phyloP scores from a whole-genome alignment of 345 rosid genomes.

The Erucastrum elatum region DNA sequence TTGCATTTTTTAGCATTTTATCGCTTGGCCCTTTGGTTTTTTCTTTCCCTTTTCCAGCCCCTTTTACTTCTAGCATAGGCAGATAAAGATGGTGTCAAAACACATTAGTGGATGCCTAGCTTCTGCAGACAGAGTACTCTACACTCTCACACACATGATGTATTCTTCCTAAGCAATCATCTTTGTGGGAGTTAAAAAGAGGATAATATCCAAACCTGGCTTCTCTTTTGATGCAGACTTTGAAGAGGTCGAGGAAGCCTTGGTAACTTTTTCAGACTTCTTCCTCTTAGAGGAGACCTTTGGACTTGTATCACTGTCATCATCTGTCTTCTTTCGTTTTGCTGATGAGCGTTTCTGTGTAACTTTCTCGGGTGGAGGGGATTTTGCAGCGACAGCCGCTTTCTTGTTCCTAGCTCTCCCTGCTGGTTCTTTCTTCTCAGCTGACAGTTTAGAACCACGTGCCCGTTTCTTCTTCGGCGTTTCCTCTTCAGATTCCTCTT shows the following conservation, averaged over 20 bases:
- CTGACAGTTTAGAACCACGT: constrained; percentile 44
- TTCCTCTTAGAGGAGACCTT: constrained; percentile 63
- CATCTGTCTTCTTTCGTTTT: constrained; percentile 52
- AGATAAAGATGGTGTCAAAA: constrained; percentile 22
- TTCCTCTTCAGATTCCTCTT: constrained; percentile 57
- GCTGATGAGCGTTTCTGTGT: constrained; percentile 51
- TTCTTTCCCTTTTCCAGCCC: constrained; percentile 61
- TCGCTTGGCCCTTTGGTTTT: constrained; percentile 59
- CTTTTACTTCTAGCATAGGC: constrained; percentile 48
- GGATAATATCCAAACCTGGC: constrained; percentile 42
- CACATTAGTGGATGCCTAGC: constrained; percentile 8
- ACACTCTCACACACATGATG: not conserved
- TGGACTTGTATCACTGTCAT: constrained; percentile 61
- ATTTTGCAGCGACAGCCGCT: constrained; percentile 31
- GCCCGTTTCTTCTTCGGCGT: constrained; percentile 53
- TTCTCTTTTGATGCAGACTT: constrained; percentile 71
- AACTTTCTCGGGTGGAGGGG: constrained; percentile 56
- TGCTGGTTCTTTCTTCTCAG: constrained; percentile 55
- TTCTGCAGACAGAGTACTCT: not conserved
- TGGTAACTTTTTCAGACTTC: constrained; percentile 44
- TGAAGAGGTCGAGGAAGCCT: constrained; percentile 45
- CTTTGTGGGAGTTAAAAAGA: not conserved
- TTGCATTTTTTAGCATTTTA: constrained; percentile 62
- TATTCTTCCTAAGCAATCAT: not conserved
- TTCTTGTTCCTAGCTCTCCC: constrained; percentile 63